phyloP scores from a whole-genome alignment of 768 basidiomycete genomes.

The Trametes meyenii region DNA sequence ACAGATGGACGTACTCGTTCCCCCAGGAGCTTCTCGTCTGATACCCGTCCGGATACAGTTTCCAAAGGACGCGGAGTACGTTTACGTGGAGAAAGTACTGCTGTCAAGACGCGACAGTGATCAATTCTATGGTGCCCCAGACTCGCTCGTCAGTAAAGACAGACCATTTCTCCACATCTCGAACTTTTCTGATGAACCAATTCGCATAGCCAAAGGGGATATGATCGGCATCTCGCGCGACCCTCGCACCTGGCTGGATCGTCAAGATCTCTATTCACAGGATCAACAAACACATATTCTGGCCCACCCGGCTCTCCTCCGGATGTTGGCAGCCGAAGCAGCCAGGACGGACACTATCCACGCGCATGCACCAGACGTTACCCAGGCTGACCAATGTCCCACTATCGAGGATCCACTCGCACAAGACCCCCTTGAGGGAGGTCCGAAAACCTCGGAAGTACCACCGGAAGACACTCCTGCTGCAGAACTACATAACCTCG shows the following conservation, averaged over 20 bases:
- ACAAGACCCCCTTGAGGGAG: conserved; percentile 32
- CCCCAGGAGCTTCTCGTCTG: not conserved
- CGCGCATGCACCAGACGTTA: not conserved
- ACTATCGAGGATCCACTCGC: not conserved
- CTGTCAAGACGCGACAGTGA: not conserved
- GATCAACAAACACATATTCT: too few species aligned
- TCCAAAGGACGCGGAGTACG: not conserved
- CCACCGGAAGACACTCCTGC: conserved; percentile 22
- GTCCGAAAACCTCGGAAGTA: conserved; percentile 35
- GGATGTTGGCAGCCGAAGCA: too few species aligned
- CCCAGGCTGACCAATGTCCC: not conserved
- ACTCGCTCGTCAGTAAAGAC: not conserved
- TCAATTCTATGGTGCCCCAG: conserved; percentile 7
- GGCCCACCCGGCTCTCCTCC: too few species aligned
- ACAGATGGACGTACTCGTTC: not conserved
- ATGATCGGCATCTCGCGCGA: conserved; percentile 2
- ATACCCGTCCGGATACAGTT: not conserved
- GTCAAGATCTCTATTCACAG: too few species aligned
- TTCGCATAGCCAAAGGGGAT: conserved; percentile 5
- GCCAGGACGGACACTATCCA: too few species aligned
- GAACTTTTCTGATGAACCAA: conserved; percentile 13
- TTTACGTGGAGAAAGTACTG: conserved; percentile 8
- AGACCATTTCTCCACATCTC: conserved; percentile 6
- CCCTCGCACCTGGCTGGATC: too few species aligned
- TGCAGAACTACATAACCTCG: not conserved